Evolutionary conservation across 2,329 filamentous ascomycete genomes (phyloP).

Genomic region (Epichloe elymi): DNA sequence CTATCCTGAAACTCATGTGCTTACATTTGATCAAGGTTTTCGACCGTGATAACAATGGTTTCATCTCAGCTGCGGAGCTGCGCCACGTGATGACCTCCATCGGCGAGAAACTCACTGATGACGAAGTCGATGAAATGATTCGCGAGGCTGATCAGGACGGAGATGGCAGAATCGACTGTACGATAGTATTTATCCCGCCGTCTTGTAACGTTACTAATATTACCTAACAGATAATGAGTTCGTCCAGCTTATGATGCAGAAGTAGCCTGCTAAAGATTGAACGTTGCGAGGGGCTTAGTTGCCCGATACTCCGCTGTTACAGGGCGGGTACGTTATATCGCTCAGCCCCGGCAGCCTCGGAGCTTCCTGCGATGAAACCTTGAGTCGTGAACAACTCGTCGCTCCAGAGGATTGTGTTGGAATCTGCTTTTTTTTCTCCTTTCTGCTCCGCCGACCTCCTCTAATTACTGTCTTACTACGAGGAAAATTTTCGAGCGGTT

Average conservation of each 20-base stretch:
- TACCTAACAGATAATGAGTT: slow-evolving; percentile 65
- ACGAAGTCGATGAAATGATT: slow-evolving; percentile 90
- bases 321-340: neutral
- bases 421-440: slow-evolving; percentile 14
- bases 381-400: slow-evolving; percentile 2
- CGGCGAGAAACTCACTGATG: slow-evolving; percentile 80
- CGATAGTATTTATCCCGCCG: slow-evolving; percentile 16
- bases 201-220: slow-evolving; percentile 9
- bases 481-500: slow-evolving; percentile 18
- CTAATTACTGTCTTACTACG: neutral
- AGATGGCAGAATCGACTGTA: slow-evolving; percentile 81
- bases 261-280: slow-evolving; percentile 38
- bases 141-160: slow-evolving; percentile 82
- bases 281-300: neutral
- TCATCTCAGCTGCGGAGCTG: slow-evolving; percentile 78
- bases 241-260: slow-evolving; percentile 93
- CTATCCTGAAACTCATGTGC: neutral
- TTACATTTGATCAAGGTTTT: slow-evolving; percentile 42
- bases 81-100: slow-evolving; percentile 89
- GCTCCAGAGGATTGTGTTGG: neutral
- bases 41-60: slow-evolving; percentile 83
- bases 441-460: neutral
- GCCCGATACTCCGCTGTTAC: neutral
- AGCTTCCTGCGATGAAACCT: neutral
- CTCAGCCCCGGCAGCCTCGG: neutral